These are phyloP conservation scores for Psilocybe tampanensis DNA, from an alignment of 768 basidiomycete species.

Conservation along the genomic window DNA sequence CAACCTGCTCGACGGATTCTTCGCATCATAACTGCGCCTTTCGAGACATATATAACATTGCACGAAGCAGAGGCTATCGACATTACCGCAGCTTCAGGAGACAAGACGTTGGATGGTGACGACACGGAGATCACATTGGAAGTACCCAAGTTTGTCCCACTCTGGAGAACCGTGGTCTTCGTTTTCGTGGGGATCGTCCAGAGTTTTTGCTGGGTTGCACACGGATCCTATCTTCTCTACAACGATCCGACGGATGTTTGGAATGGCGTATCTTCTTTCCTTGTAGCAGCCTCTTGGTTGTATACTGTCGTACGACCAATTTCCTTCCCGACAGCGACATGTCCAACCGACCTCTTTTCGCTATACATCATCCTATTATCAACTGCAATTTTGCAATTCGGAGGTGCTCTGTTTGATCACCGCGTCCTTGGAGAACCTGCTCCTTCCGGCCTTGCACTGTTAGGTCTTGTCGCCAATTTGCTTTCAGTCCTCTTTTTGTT, in stretches of 20 bases:
- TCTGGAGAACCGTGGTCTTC: constrained; percentile 67
- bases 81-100: constrained; percentile 20
- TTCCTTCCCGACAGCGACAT: constrained; percentile 53
- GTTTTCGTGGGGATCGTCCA: constrained; percentile 57
- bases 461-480: constrained; percentile 44
- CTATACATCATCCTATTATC: constrained; percentile 55
- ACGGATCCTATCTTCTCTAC: constrained; percentile 57
- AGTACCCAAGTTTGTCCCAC: constrained; percentile 34
- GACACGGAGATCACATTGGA: constrained; percentile 21
- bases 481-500: constrained; percentile 44
- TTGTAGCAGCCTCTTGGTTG: constrained; percentile 63
- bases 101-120: constrained; percentile 21
- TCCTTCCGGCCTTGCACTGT: constrained; percentile 32
- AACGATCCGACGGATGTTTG: constrained; percentile 32
- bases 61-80: constrained; percentile 58
- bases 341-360: constrained; percentile 63
- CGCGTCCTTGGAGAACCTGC: constrained; percentile 43
- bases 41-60: constrained; percentile 49
- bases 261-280: constrained; percentile 41
- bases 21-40: constrained; percentile 29
- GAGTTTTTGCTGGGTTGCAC: constrained; percentile 59
- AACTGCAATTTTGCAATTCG: constrained; percentile 49
- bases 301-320: constrained; percentile 64
- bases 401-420: constrained; percentile 56
- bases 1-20: constrained; percentile 25